Percentiles rank a stretch among this genome's conserved stretches.
phyloP scores from a whole-genome alignment of 129 eudicot species.

The Artemisia tridentata region DNA sequence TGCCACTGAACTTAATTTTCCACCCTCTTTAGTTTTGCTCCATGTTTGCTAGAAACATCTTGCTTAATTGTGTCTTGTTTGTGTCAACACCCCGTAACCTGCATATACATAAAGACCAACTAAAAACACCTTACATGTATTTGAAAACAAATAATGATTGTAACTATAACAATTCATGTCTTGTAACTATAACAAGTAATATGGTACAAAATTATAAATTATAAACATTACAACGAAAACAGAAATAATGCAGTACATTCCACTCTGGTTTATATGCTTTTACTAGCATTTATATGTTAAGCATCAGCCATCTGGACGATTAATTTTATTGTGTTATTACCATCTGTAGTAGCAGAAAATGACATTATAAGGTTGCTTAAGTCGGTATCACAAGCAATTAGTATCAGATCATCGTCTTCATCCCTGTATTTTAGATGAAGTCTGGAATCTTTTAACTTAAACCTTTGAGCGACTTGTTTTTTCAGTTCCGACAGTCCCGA shows the following conservation, averaged over 20 bases:
- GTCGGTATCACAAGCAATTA: conserved; percentile 18
- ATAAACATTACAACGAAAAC: too few species aligned
- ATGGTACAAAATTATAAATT: too few species aligned
- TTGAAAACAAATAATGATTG: too few species aligned
- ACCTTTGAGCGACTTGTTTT: conserved; percentile 31
- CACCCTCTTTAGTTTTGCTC: too few species aligned
- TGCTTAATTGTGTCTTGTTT: too few species aligned
- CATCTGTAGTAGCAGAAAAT: not conserved
- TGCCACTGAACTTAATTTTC: too few species aligned
- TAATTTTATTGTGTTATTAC: conserved; percentile 1
- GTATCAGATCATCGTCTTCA: conserved; percentile 27
- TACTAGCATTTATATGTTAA: not conserved
- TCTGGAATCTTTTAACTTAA: conserved; percentile 11
- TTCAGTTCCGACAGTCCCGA: conserved; percentile 24
- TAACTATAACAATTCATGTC: too few species aligned
- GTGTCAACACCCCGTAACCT: too few species aligned
- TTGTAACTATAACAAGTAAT: too few species aligned
- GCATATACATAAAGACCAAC: too few species aligned
- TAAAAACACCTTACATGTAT: too few species aligned
- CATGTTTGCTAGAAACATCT: too few species aligned
- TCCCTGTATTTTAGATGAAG: conserved; percentile 32
- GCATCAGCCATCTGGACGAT: not conserved
- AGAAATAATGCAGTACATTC: not conserved
- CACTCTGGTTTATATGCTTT: not conserved
- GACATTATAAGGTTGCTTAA: conserved; percentile 2